Evolutionary conservation across 2,329 filamentous ascomycete species (phyloP).

Genomic region (Berkeleyomyces rouxiae): DNA sequence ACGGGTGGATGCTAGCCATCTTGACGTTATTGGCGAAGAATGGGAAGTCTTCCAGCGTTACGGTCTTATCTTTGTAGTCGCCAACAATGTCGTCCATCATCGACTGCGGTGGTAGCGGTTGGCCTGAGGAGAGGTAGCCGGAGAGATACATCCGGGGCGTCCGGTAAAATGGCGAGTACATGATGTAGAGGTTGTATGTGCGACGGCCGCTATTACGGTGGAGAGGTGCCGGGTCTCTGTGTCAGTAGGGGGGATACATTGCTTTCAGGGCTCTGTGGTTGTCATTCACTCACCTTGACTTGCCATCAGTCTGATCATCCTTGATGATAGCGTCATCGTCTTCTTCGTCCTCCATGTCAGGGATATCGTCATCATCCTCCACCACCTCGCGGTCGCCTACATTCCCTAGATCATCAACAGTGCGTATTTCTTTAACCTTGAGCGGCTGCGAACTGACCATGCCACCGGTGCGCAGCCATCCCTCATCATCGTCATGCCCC

Average conservation of each 20-base stretch:
- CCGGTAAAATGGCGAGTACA: constrained; percentile 91
- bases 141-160: constrained; percentile 91
- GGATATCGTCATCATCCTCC: constrained; percentile 73
- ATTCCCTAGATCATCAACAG: constrained; percentile 78
- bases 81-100: constrained; percentile 98
- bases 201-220: constrained; percentile 47
- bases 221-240: not conserved
- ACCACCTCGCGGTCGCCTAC: constrained; percentile 58
- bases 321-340: constrained; percentile 93
- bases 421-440: constrained; percentile 65
- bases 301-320: constrained; percentile 27
- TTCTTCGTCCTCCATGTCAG: constrained; percentile 96
- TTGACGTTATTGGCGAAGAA: constrained; percentile 85
- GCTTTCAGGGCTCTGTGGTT: not conserved
- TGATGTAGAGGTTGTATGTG: constrained; percentile 97
- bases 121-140: constrained; percentile 64
- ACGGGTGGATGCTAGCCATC: constrained; percentile 93
- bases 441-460: constrained; percentile 58
- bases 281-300: not conserved
- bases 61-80: constrained; percentile 96
- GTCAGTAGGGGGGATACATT: not conserved
- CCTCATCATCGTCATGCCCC: constrained; percentile 54
- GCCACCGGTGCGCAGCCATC: constrained; percentile 81
- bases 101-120: constrained; percentile 62
- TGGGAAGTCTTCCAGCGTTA: constrained; percentile 92